Evolutionary conservation across 768 basidiomycete genomes (phyloP).

Genomic region (Steccherinum ochraceum): DNA sequence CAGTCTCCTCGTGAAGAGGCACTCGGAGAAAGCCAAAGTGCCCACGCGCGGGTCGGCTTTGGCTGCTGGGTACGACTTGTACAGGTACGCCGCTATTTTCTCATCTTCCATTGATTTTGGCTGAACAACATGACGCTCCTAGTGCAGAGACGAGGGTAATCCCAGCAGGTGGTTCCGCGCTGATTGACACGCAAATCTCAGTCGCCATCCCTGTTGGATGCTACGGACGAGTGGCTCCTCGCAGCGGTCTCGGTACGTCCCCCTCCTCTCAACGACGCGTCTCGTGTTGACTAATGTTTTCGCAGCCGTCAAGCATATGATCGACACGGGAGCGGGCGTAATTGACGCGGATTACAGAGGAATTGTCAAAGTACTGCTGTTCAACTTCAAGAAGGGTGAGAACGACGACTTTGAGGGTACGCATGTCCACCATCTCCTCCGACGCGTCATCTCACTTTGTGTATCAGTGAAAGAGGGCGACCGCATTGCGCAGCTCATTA

Average conservation of each 20-base stretch:
- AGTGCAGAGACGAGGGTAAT: slow-evolving; percentile 84
- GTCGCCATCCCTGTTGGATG: slow-evolving; percentile 91
- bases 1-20: slow-evolving; percentile 75
- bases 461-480: slow-evolving; percentile 82
- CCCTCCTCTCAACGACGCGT: background rate
- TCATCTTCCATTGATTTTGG: background rate
- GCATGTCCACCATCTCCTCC: slow-evolving; percentile 5
- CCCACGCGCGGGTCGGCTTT: slow-evolving; percentile 84
- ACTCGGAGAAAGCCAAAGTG: slow-evolving; percentile 72
- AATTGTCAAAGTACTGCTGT: slow-evolving; percentile 82
- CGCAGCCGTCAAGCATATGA: slow-evolving; percentile 93
- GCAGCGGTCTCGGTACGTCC: slow-evolving; percentile 83
- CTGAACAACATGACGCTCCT: background rate
- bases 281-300: background rate
- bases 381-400: slow-evolving; percentile 83
- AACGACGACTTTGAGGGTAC: slow-evolving; percentile 85
- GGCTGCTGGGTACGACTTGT: slow-evolving; percentile 93
- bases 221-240: slow-evolving; percentile 94
- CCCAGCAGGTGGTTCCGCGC: slow-evolving; percentile 86
- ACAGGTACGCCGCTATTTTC: slow-evolving; percentile 59
- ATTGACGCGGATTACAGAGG: slow-evolving; percentile 97
- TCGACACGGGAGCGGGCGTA: slow-evolving; percentile 96
- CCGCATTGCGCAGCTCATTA: slow-evolving; percentile 90
- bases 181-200: slow-evolving; percentile 87
- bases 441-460: background rate